These are phyloP conservation scores for Artemisia tridentata DNA, from an alignment of 129 eudicot genomes.

Conservation along the genomic window DNA sequence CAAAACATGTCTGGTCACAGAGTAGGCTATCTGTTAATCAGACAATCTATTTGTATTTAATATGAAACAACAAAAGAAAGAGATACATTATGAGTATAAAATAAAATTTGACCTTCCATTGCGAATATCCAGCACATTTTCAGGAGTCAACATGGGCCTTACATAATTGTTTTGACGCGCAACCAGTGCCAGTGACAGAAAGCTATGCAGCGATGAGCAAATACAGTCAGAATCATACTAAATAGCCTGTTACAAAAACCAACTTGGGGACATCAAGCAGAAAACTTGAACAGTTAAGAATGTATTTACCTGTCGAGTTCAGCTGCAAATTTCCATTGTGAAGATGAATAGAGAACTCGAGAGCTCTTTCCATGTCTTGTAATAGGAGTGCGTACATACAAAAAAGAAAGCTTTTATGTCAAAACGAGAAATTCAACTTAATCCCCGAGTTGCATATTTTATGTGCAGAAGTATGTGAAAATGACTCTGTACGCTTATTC, in stretches of 20 bases:
- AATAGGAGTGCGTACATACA: background rate
- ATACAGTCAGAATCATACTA: background rate
- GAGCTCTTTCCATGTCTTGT: conserved; percentile 96
- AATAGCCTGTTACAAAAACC: background rate
- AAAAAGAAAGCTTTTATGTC: background rate
- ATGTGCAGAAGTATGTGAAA: conserved; percentile 4
- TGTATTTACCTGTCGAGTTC: conserved; percentile 80
- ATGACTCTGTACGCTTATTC: too few relatives aligned
- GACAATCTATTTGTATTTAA: background rate
- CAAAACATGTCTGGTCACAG: conserved; percentile 77
- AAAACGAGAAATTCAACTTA: conserved; percentile 5
- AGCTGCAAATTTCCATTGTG: conserved; percentile 80
- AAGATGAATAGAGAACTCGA: conserved; percentile 58
- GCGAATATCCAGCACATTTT: conserved; percentile 65
- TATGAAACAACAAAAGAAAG: background rate
- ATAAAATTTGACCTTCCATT: conserved; percentile 73
- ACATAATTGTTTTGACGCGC: conserved; percentile 90
- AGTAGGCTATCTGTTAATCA: conserved; percentile 11
- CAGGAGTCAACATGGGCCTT: conserved; percentile 76
- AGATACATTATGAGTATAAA: conserved; percentile 5
- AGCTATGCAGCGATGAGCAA: conserved; percentile 37
- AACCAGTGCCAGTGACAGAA: conserved; percentile 82
- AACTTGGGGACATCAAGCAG: conserved; percentile 2
- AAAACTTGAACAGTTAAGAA: conserved; percentile 2
- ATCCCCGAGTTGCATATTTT: conserved; percentile 4